Base-by-base conservation (phyloP, 2,329 filamentous ascomycete genomes). In the Emydomyces testavorans region DNA sequence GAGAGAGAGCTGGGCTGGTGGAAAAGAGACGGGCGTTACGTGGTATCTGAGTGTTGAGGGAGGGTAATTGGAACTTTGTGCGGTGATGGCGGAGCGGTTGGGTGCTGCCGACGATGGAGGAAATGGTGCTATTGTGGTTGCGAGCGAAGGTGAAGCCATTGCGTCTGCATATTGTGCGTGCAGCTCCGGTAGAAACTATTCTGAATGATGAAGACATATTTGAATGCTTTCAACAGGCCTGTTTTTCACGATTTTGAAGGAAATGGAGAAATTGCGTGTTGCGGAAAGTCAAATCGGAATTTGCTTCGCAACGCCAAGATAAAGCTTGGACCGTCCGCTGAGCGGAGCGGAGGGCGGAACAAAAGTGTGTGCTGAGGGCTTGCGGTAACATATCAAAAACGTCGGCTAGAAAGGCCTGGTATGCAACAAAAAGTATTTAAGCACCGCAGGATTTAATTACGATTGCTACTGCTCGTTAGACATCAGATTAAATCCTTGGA, bases 1-100 rank as follows among this genome's bases (percentile, higher is more conserved):
- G 79, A 41, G 61, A 59, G 15, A 71, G 59, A 6, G 52, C 31
- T 2, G 62, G 55, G 18, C 69, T 70, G 18, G 62, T 67, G 18
- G 68, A 64, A 58, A 78, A 76, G 41, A 20, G 7, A 31, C 43
- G 43, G 26, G 11, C 15, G 35, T 23, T 38, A 16, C n/a, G 44
- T 7, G 18, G 41, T 29, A 23, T 38, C 10, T 24, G 32, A 3
- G 11, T 20, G 6, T 37, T 45, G 13, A 40, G 3, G 5, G 11
- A 18, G 6, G 21, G 1, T 16, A 44, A 34, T n/a, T 31, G 35
- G 24, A 23, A 13, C 20, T 28, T 24, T 11, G 1, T 10, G n/a
- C 20, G 3, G 21, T 35, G 15, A 3, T 38, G 23, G 34, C 28
- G 26, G 40, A 42, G 31, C 11, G 15, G 29, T 5, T 49, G 28